These are phyloP conservation scores for Trypanosoma cruzi DNA, from an alignment of 208 protist species.

Conservation along the genomic window DNA sequence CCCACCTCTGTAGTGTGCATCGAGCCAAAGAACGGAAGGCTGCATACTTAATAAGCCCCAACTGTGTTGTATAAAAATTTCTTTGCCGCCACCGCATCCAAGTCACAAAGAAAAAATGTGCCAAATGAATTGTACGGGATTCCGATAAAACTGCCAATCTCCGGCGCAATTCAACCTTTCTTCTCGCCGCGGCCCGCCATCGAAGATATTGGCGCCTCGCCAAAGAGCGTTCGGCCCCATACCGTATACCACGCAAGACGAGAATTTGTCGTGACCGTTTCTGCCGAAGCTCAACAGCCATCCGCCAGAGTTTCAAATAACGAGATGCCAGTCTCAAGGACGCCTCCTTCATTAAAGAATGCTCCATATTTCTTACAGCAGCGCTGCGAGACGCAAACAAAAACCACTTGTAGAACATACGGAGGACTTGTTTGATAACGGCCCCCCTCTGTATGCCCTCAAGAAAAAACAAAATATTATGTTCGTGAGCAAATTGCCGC, in stretches of 20 bases:
- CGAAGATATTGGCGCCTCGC: neutral
- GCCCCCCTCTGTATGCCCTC: neutral
- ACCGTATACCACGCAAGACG: slow-evolving; percentile 3
- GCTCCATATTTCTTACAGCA: neutral
- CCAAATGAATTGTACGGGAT: neutral
- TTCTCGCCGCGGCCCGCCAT: neutral
- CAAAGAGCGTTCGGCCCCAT: neutral
- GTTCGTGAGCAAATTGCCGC: neutral
- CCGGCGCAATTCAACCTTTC: neutral
- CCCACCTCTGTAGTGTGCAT: slow-evolving; percentile 30
- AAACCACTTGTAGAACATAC: slow-evolving; percentile 20
- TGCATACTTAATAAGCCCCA: slow-evolving; percentile 24
- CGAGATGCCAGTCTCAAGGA: neutral
- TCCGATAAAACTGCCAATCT: neutral
- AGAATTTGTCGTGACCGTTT: neutral
- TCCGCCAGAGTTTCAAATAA: slow-evolving; percentile 5
- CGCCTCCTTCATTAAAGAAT: neutral
- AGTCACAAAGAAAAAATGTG: neutral
- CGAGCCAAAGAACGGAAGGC: slow-evolving; percentile 17
- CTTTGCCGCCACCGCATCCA: slow-evolving; percentile 9
- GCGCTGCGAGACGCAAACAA: slow-evolving; percentile 12
- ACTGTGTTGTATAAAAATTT: neutral
- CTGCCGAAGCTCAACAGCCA: neutral
- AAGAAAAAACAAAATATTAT: neutral
- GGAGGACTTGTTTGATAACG: neutral